Evolutionary conservation across 1,139 yeast genomes (phyloP).

Genomic region (Kazachstania sp.): DNA sequence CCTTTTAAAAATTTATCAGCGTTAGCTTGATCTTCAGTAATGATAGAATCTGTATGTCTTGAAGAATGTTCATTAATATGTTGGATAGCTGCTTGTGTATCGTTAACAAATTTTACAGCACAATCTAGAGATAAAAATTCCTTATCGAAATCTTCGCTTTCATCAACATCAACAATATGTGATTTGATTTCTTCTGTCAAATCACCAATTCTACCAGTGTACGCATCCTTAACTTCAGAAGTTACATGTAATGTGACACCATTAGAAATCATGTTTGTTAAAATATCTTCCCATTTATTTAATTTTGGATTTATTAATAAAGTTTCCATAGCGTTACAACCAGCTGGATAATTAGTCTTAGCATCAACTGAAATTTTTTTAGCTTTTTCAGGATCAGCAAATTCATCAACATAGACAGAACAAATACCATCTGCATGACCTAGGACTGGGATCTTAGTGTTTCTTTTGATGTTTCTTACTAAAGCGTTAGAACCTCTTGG

Average conservation of each 20-base stretch:
- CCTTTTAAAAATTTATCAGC: constrained; percentile 79
- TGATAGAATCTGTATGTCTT: constrained; percentile 88
- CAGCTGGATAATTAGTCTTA: constrained; percentile 95
- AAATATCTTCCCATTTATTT: constrained; percentile 35
- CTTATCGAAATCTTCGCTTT: constrained; percentile 58
- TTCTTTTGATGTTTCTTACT: constrained; percentile 73
- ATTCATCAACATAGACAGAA: constrained; percentile 70
- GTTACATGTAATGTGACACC: constrained; percentile 72
- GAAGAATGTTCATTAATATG: constrained; percentile 91
- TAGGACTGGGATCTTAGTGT: constrained; percentile 89
- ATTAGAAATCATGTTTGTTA: constrained; percentile 44
- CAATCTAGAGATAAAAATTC: constrained; percentile 80
- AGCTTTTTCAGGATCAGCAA: constrained; percentile 72
- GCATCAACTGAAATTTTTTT: constrained; percentile 69
- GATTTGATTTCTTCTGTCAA: constrained; percentile 21
- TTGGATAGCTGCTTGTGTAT: constrained; percentile 59
- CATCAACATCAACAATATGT: constrained; percentile 39
- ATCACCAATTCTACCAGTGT: constrained; percentile 22
- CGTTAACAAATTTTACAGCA: constrained; percentile 55
- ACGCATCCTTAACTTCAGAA: constrained; percentile 37
- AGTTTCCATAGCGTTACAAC: constrained; percentile 94
- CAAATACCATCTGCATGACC: constrained; percentile 99
- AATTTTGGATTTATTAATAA: constrained; percentile 56
- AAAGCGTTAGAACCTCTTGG: constrained; percentile 94
- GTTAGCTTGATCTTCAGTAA: constrained; percentile 59